Evolutionary conservation across 2,329 filamentous ascomycete genomes (phyloP), one percentile per base, ranked within the genome.

Genomic region (Diaporthe vaccinii): DNA sequence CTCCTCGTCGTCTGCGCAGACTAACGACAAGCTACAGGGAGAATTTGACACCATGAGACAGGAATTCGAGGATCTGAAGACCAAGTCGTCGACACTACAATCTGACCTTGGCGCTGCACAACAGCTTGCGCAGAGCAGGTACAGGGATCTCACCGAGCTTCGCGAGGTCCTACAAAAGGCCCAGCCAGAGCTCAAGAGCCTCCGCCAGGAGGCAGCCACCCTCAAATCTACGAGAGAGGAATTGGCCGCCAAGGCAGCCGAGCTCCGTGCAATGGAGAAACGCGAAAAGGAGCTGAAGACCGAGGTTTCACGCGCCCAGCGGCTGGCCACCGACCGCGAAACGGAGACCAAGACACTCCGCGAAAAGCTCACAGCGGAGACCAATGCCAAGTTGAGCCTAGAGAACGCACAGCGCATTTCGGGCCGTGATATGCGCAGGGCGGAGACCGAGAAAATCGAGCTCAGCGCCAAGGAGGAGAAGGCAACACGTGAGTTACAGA

Each of bases 71-170:
- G 91, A 92, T 57, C 87, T 97, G 49, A 95, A 94, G 83, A 84
- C 88, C 28, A 95, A 93, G 82, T 91, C 92, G 0, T 87, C 91
- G 2, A 89, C 90, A 0, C 84, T 98, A 25, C 92, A 98, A 80
- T 94, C 93, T 0, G 96, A 99, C 81, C 89, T 98, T 4, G 93
- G 92, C 2, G 95, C 95, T 2, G 93, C 96, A 0, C 93, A 98
- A 82, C 92, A 97, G 83, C 89, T 98, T 17, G 95, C 97, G 0
- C 93, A 97, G 76, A 93, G 91, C 22, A 90, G 97, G 41, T 98
- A 95, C 86, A 98, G 95, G 83, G 96, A 98, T 76, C 86, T 98
- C 2, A 93, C 92, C 0, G 94, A 98, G 39, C 86, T 98, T 61
- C 90, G 93, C 28, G 94, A 96, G 76, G 88, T 96, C 3, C 84